Evolutionary conservation across 768 basidiomycete genomes (phyloP), one percentile per base, ranked within the genome.

Genomic region (Vishniacozyma victoriae): DNA sequence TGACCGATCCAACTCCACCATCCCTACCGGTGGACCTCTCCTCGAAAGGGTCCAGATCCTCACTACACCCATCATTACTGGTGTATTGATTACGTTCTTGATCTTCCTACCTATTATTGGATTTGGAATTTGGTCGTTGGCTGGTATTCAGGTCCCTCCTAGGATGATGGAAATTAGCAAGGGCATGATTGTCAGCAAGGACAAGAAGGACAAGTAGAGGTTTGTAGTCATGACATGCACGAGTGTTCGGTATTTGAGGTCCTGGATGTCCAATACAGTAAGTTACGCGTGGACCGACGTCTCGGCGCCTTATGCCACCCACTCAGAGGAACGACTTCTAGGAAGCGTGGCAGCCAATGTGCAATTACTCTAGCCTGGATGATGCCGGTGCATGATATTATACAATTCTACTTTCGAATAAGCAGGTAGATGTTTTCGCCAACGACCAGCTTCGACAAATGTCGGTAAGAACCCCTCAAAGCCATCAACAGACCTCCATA

Each of bases 401-500:
- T 16, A 46, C 3, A 35, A n/a, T 9, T 27, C 33, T 60, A 71
- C 48, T 66, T 67, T 35, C 92, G 78, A 75, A 96, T 79, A 26
- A 97, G 78, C 35, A 95, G 75, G 71, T 88, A 97, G 46, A 96
- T 79, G 41, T 90, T 86, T 65, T 96, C 90, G 23, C 93, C 92
- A 4, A 97, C 81, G 13, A 93, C 89, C 48, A 99, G 83, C 60
- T 80, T 83, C 26, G 87, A 82, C 78, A 99, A 79, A 75, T 96
- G 91, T 48, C 95, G 81, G 74, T 83, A 91, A 25, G 83, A 87
- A 1, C 95, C 95, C 23, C 88, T 84, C 43, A 99, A 74, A 0
- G 95, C 90, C 83, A 99, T 83, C 31, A 99, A 77, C 15, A 99
- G 78, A 18, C 95, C 95, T 33, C 95, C 95, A 52, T 95, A 99